These are phyloP conservation scores for Nakaseomyces kungkrabaensis DNA, from an alignment of 1,139 yeast species.

Conservation along the genomic window DNA sequence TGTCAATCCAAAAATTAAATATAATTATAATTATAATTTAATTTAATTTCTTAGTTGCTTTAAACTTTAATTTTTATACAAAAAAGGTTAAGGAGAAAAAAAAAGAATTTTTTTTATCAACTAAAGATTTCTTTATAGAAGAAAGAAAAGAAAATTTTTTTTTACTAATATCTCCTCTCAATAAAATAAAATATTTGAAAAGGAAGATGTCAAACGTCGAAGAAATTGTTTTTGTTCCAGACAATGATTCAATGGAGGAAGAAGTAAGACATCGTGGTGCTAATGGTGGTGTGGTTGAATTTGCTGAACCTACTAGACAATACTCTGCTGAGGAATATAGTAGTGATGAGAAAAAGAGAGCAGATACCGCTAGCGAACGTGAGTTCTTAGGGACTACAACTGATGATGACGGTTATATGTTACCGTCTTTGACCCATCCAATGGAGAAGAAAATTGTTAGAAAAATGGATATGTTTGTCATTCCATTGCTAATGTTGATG, in stretches of 20 bases:
- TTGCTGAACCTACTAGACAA: background rate
- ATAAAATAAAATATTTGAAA: too few relatives aligned
- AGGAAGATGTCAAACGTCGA: background rate
- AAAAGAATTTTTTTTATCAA: too few relatives aligned
- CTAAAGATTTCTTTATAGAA: too few relatives aligned
- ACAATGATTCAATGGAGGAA: background rate
- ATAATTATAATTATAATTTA: too few relatives aligned
- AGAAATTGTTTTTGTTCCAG: background rate
- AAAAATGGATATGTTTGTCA: conserved; percentile 42
- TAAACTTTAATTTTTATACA: too few relatives aligned
- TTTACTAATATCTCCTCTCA: too few relatives aligned
- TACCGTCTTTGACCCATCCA: conserved; percentile 23
- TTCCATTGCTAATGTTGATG: conserved; percentile 44
- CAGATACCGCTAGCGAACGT: conserved; percentile 10
- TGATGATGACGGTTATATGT: conserved; percentile 17
- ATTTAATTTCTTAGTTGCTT: too few relatives aligned
- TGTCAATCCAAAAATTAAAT: too few relatives aligned
- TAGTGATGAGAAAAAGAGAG: conserved; percentile 8
- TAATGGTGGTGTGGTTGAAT: background rate
- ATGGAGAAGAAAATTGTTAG: conserved; percentile 35
- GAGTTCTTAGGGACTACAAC: conserved; percentile 20
- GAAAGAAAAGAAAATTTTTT: too few relatives aligned
- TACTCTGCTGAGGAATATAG: background rate
- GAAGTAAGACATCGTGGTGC: conserved; percentile 1
- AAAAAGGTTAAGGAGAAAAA: too few relatives aligned